phyloP scores from a whole-genome alignment of 345 rosid species.

The Camelina laxa region DNA sequence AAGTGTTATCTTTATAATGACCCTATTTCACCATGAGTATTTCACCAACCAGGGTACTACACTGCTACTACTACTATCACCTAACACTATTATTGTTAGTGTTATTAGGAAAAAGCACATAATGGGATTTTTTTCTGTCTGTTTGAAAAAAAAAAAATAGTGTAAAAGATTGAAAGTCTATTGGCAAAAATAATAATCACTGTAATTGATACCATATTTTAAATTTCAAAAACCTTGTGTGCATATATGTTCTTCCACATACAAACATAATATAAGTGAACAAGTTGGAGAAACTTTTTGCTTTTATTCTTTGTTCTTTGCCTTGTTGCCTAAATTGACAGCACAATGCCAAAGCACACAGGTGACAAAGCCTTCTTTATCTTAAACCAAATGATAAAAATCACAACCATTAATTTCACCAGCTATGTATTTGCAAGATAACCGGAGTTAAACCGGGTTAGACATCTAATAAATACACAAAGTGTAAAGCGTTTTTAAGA shows the following conservation, averaged over 20 bases:
- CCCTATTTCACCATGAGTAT: conserved; percentile 32
- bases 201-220: not conserved
- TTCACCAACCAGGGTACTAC: conserved; percentile 33
- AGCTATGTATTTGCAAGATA: conserved; percentile 23
- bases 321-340: conserved; percentile 34
- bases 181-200: not conserved
- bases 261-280: not conserved
- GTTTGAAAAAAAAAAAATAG: no score
- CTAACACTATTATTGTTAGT: conserved; percentile 38
- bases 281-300: conserved; percentile 21
- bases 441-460: conserved; percentile 3
- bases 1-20: conserved; percentile 30
- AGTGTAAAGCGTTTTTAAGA: conserved; percentile 30
- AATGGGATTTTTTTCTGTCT: not conserved
- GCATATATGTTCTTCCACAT: not conserved
- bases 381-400: not conserved
- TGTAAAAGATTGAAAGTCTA: not conserved
- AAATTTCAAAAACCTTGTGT: not conserved
- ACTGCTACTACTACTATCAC: not conserved
- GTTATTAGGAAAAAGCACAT: not conserved
- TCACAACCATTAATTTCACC: not conserved
- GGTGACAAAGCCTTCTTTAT: not conserved
- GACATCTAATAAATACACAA: not conserved
- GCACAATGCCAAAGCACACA: conserved; percentile 11
- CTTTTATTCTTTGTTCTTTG: conserved; percentile 18